Base-by-base conservation (phyloP, 2,329 filamentous ascomycete genomes). In the Phoma sp. region DNA sequence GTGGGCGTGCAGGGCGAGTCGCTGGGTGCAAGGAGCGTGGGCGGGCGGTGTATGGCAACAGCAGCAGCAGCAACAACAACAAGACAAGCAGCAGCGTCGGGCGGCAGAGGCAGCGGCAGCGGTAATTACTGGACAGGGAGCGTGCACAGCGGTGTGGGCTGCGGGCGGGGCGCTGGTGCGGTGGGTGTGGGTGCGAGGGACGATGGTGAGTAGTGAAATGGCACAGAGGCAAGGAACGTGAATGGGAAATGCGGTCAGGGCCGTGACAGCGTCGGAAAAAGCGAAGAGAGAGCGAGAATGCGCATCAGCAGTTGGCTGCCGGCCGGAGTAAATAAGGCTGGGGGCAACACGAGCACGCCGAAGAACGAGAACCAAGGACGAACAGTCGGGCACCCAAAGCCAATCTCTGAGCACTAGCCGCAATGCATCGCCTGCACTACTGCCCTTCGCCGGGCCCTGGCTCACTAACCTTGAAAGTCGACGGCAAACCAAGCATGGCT, bases 251-350 rank as follows among this genome's bases (percentile, higher is more conserved):
- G 39, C 38, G 36, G 50, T 43, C 49, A 41, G 49, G 47, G 47
- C 52, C 52, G 52, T 55, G 18, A 18, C 18, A 18, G 18, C 24
- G 52, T 40, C 46, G 52, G 46, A 42, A 46, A 46, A 46, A 9
- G 32, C 32, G 52, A 41, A 47, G 47, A 55, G 46, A 46, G 52
- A 41, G 52, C 52, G 52, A 55, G 52, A 36, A 52, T 50, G 25
- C 32, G 47, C 30, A 30, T 36, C 29, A 18, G 33, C 38, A 32
- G 38, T 7, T 38, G 52, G 41, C 33, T 41, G 14, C 18, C 24
- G 23, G 25, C 32, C 37, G n/a, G 18, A 47, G 49, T 44, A 51
- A 47, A 45, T 46, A 47, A 44, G 13, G 44, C 48, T 23, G 35
- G 40, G 36, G 33, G 49, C 24, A 30, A 14, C 5, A 36, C 10